Base-by-base conservation (phyloP, 1,139 yeast species). In the Arxiozyma slooffiae region DNA sequence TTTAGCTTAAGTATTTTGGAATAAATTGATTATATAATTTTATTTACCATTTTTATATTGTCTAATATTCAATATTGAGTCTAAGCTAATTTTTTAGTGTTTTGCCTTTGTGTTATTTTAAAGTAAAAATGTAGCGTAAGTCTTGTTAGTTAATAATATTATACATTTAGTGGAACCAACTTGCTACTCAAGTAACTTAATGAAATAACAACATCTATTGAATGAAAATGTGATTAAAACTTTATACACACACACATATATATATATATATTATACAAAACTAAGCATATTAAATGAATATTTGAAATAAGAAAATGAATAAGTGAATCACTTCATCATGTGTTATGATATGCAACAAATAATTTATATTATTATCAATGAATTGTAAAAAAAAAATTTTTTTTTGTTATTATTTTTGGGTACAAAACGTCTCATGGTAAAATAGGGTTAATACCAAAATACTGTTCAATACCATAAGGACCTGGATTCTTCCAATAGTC, bases 401-500 rank as follows among this genome's bases (percentile, higher is more conserved):
- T 30, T 30, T 30, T 30, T 16, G 36, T 30, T 30, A 7, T 14
- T 30, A 30, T 30, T n/a, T 11, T 30, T 30, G 36, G 16, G 36
- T 30, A 4, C 6, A 30, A 14, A 30, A 4, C 36, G 3, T 11
- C 53, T 47, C 22, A 58, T 50, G 62, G 59, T 41, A 75, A 72
- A 50, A 81, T 69, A 40, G 74, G 68, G 48, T 81, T 73, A 54
- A 80, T 73, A 60, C 97, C 97, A 61, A 89, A 89, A 52, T 80
- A 80, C 70, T 87, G 96, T 70, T 89, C 97, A 62, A 89, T 81
- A 56, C 82, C 84, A 67, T 85, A 82, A 3, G 78, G 76, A 52
- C 97, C 97, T 34, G 96, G 90, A n/a, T 67, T 61, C 67, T 89
- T 89, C 97, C 97, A 89, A 69, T 69, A 74, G 66, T 89, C 97